phyloP scores from a whole-genome alignment of 257 asterid genomes.

The Solanum habrochaites region DNA sequence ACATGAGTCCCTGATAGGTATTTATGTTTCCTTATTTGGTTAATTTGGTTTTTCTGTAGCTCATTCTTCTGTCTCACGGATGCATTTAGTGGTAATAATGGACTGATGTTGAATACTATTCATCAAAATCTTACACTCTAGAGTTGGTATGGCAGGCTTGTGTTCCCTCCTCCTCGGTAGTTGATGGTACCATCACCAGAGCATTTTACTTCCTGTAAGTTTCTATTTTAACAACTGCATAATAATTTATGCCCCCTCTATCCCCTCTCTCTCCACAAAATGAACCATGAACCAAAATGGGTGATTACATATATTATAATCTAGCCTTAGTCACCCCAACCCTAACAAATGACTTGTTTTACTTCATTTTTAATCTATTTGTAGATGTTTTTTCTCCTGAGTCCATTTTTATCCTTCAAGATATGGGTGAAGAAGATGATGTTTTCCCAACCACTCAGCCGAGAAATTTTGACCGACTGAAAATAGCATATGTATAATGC shows the following conservation, averaged over 20 bases:
- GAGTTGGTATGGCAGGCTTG: conserved; percentile 53
- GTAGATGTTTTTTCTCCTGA: conserved; percentile 19
- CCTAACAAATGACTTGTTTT: background rate
- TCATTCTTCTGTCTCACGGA: background rate
- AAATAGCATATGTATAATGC: background rate
- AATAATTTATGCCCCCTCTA: background rate
- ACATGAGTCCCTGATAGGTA: background rate
- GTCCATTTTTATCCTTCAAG: conserved; percentile 1
- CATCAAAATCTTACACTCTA: conserved; percentile 11
- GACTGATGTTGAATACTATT: conserved; percentile 4
- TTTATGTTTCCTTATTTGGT: background rate
- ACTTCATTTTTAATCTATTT: background rate
- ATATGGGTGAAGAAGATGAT: background rate
- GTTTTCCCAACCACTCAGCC: background rate
- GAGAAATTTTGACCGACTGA: background rate
- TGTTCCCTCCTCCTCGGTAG: conserved; percentile 21
- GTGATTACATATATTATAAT: background rate
- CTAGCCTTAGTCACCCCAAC: background rate
- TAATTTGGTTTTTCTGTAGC: conserved; percentile 3
- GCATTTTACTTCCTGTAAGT: conserved; percentile 26
- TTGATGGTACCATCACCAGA: conserved; percentile 11
- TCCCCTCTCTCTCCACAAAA: background rate
- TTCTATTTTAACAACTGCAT: background rate
- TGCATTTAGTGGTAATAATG: conserved; percentile 1
- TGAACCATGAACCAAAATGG: background rate